Percentiles rank a stretch among this genome's conserved stretches.
Evolutionary conservation across 305 asterid genomes (phyloP).

Genomic region (Solanum hybrid): DNA sequence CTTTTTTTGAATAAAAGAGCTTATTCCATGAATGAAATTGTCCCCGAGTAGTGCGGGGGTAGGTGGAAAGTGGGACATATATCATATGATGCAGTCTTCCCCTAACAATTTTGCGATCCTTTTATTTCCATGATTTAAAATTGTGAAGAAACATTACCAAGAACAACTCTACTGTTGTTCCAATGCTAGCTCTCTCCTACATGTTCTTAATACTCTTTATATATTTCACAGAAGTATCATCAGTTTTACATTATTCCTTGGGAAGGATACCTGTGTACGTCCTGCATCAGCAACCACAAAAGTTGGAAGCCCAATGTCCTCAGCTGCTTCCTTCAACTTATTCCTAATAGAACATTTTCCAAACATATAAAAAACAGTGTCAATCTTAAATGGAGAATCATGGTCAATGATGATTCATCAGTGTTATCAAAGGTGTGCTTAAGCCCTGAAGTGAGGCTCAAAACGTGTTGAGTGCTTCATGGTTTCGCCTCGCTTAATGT

Average conservation of each 20-base stretch:
- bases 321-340: conserved; percentile 82
- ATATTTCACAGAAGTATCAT: background rate
- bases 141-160: background rate
- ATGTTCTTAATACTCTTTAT: background rate
- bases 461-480: background rate
- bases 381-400: background rate
- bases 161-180: background rate
- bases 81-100: background rate
- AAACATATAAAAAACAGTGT: background rate
- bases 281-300: conserved; percentile 96
- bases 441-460: background rate
- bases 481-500: background rate
- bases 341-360: conserved; percentile 40
- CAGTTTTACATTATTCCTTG: background rate
- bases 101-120: background rate
- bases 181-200: background rate
- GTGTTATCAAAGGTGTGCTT: background rate
- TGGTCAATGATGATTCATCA: background rate
- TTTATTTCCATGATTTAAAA: background rate
- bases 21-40: background rate
- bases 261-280: conserved; percentile 66
- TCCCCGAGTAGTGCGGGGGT: background rate
- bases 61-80: background rate
- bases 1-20: background rate
- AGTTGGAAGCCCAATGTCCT: conserved; percentile 77